Evolutionary conservation across 2,329 filamentous ascomycete genomes (phyloP).

Genomic region (Arthrobotrys pseudoclavata): DNA sequence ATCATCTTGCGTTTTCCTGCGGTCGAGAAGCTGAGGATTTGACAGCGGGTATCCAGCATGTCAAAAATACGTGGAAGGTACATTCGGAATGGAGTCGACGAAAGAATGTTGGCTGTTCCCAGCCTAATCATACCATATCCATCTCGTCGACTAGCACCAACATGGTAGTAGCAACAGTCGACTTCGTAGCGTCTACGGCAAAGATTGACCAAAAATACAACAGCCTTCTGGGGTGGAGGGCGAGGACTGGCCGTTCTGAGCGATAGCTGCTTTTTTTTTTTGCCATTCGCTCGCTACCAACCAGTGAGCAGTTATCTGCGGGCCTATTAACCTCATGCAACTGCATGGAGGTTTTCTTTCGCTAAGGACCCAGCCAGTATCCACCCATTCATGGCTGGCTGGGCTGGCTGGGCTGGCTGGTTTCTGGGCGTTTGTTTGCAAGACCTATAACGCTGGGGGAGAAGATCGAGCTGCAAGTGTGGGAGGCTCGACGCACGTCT

Average conservation of each 20-base stretch:
- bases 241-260: constrained; percentile 50
- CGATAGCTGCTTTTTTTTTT: constrained; percentile 53
- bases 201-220: constrained; percentile 53
- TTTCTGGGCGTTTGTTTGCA: constrained; percentile 42
- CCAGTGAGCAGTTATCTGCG: constrained; percentile 51
- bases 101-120: constrained; percentile 30
- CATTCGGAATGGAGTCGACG: constrained; percentile 20
- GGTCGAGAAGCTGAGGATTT: constrained; percentile 17
- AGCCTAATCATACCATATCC: constrained; percentile 47
- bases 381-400: constrained; percentile 43
- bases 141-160: constrained; percentile 41
- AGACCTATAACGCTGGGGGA: constrained; percentile 33
- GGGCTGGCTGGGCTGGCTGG: constrained; percentile 3
- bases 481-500: constrained; percentile 35
- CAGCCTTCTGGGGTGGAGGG: constrained; percentile 41
- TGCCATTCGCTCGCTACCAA: constrained; percentile 59
- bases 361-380: constrained; percentile 57
- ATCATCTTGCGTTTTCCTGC: constrained; percentile 12
- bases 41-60: constrained; percentile 19
- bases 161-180: constrained; percentile 41
- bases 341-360: constrained; percentile 59
- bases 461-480: constrained; percentile 34
- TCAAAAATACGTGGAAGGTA: constrained; percentile 20
- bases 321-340: constrained; percentile 58
- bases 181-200: constrained; percentile 51